Evolutionary conservation across 83 land plant species (phyloP).

Genomic region (Thuja plicata): DNA sequence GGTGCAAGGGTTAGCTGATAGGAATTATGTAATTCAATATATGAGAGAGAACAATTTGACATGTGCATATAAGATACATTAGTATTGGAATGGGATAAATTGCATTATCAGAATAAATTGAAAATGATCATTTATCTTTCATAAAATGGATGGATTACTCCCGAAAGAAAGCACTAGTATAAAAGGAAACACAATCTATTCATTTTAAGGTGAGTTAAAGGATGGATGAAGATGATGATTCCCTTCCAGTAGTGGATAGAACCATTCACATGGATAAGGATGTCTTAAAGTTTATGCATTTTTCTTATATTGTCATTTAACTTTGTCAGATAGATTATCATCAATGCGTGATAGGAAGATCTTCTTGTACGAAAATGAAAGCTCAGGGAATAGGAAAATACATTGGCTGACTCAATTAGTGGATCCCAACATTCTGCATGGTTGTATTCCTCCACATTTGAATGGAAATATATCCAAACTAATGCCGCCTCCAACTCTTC

Average conservation of each 20-base stretch:
- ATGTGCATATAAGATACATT: no score
- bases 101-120: no score
- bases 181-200: no score
- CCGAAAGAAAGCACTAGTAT: neutral
- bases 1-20: no score
- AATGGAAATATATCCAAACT: slow-evolving; percentile 88
- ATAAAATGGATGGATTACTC: no score
- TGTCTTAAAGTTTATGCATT: neutral
- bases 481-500: slow-evolving; percentile 65
- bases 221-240: neutral
- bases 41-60: no score
- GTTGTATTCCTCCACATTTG: slow-evolving; percentile 72
- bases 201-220: neutral
- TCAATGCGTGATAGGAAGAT: neutral
- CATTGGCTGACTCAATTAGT: slow-evolving; percentile 42
- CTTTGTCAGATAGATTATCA: neutral
- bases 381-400: neutral
- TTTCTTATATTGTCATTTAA: neutral
- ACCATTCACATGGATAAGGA: neutral
- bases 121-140: no score
- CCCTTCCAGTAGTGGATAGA: neutral
- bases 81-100: no score
- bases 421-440: slow-evolving; percentile 86
- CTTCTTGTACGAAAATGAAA: neutral
- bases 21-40: no score